Conservation (phyloP, 2,329 filamentous ascomycete genomes). For the Ascochyta viciae-villosae region DNA sequence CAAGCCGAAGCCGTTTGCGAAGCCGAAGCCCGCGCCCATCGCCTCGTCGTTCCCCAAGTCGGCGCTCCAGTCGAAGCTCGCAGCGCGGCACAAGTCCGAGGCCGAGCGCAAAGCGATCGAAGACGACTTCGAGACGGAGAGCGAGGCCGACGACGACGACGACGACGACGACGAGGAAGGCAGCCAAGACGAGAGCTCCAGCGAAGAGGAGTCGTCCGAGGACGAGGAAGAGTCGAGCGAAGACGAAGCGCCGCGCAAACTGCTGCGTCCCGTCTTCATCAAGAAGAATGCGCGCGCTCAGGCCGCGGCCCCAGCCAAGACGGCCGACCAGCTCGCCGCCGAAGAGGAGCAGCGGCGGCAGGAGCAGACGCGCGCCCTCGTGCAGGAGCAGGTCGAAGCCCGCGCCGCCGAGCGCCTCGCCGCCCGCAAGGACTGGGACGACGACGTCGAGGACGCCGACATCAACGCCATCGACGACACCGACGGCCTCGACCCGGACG, state of each 20-base stretch:
- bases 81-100: slow-evolving; percentile 46
- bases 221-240: slow-evolving; percentile 65
- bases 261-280: slow-evolving; percentile 72
- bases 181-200: slow-evolving; percentile 23
- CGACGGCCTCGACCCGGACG: slow-evolving; percentile 84
- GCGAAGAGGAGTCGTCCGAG: slow-evolving; percentile 40
- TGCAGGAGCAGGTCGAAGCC: slow-evolving; percentile 88
- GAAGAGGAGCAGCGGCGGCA: slow-evolving; percentile 66
- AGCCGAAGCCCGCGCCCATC: slow-evolving; percentile 47
- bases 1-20: slow-evolving; percentile 43
- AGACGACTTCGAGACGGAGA: slow-evolving; percentile 68
- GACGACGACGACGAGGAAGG: slow-evolving; percentile 25
- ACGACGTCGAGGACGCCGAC: slow-evolving; percentile 68
- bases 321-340: slow-evolving; percentile 52
- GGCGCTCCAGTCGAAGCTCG: slow-evolving; percentile 52
- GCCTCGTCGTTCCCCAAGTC: slow-evolving; percentile 58
- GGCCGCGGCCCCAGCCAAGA: slow-evolving; percentile 35
- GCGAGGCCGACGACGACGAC: slow-evolving; percentile 38
- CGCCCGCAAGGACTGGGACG: slow-evolving; percentile 86
- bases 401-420: slow-evolving; percentile 77
- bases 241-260: slow-evolving; percentile 63
- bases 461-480: slow-evolving; percentile 85
- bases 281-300: slow-evolving; percentile 67
- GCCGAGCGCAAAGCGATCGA: slow-evolving; percentile 48
- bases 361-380: slow-evolving; percentile 76